Evolutionary conservation across 176 grass and related monocot genomes (phyloP).

Genomic region (Hordeum vulgare): DNA sequence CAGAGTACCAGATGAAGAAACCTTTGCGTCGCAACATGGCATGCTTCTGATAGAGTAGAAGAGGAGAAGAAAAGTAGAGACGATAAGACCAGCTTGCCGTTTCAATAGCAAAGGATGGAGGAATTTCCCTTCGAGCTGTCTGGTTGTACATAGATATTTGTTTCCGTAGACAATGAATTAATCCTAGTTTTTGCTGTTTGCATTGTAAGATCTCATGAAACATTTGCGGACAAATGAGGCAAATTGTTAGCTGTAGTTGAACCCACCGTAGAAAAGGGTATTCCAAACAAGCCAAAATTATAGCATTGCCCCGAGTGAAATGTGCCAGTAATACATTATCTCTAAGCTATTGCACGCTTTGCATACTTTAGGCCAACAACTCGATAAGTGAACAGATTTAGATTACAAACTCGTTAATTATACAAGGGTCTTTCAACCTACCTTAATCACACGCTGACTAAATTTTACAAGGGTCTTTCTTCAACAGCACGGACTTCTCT

Average conservation of each 20-base stretch:
- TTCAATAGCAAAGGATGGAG: background rate
- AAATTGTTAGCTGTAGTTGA: background rate
- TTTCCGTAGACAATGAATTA: background rate
- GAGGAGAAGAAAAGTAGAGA: background rate
- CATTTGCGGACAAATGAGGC: background rate
- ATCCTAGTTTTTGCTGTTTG: background rate
- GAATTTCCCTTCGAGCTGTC: background rate
- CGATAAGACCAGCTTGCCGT: background rate
- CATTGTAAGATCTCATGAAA: background rate
- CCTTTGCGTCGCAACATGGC: background rate
- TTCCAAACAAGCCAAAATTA: no score
- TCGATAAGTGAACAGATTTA: no score
- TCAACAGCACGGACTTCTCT: no score
- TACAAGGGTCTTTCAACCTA: no score
- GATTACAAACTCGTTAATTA: no score
- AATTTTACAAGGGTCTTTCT: no score
- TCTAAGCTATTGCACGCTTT: no score
- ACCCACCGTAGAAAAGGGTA: background rate
- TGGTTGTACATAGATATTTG: constrained; percentile 41
- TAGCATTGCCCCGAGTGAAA: no score
- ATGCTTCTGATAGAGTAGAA: constrained; percentile 2
- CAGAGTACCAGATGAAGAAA: background rate
- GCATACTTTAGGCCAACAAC: no score
- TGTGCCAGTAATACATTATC: no score
- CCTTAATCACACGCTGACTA: no score